Evolutionary conservation across 768 basidiomycete genomes (phyloP), one percentile per base, ranked within the genome.

Genomic region (Mycena haematopus): DNA sequence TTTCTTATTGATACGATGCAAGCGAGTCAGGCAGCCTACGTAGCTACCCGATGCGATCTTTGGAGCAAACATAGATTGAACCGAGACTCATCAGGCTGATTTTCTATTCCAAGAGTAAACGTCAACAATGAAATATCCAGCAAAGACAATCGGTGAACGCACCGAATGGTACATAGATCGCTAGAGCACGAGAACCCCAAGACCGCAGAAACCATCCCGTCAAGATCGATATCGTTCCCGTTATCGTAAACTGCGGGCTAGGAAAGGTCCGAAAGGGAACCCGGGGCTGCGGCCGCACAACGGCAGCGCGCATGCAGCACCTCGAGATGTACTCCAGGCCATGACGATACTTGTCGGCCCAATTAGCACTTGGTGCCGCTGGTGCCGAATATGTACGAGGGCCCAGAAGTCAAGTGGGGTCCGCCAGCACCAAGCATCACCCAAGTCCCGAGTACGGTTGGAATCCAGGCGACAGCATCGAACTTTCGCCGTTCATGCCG

Each of bases 161-260:
- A 70, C 72, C 84, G 66, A 88, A 87, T 6, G 87, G 72, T 95
- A 95, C 71, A 93, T 87, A 5, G 14, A 93, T 86, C 60, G 87
- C 88, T 31, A 95, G 75, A 95, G 71, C 27, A 90, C 89, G 0
- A 88, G 79, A 47, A 92, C 19, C 77, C 75, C 7, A 92, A 78
- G 68, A 90, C 82, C 0, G 86, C 88, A 8, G 77, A 80, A 15
- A 91, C 68, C 17, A 92, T 80, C 0, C 89, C 89, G 31, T 89
- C 90, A 24, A 89, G 72, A 77, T 84, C n/a, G n/a, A n/a, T n/a
- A n/a, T n/a, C 70, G n/a, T 79, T 82, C 0, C 80, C 84, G 6
- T 74, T 51, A 2, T 80, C 76, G 63, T 89, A 90, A 1, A 81
- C 88, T 0, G 72, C 71, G 2, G 76, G 68, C 86, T 90, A 92